Evolutionary conservation across 345 rosid genomes (phyloP).

Genomic region (Schrenkiella parvula): DNA sequence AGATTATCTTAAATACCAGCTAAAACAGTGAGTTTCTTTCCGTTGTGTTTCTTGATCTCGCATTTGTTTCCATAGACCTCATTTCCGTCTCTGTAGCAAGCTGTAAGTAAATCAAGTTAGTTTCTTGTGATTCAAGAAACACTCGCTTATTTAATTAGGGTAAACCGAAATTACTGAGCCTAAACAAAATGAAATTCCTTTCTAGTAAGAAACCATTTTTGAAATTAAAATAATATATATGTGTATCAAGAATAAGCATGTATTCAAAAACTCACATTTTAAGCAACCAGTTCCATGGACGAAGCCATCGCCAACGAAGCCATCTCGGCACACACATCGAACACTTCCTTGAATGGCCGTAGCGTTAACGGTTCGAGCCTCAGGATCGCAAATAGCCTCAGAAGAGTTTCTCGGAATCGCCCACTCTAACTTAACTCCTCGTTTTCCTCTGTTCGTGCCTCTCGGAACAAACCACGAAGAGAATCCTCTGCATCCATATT

Average conservation of each 20-base stretch:
- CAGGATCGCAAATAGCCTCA: slow-evolving; percentile 35
- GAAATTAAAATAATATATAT: too few species aligned
- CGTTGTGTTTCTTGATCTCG: slow-evolving; percentile 32
- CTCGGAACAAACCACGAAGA: slow-evolving; percentile 68
- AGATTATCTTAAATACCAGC: slow-evolving; percentile 44
- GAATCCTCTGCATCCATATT: slow-evolving; percentile 78
- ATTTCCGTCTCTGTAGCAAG: slow-evolving; percentile 54
- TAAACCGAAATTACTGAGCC: not conserved
- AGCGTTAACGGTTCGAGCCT: slow-evolving; percentile 57
- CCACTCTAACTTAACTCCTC: slow-evolving; percentile 87
- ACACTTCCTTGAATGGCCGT: slow-evolving; percentile 52
- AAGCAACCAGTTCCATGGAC: slow-evolving; percentile 62
- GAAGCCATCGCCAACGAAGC: slow-evolving; percentile 70
- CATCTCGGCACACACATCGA: slow-evolving; percentile 67
- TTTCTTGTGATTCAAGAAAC: slow-evolving; percentile 10
- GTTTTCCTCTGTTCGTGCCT: slow-evolving; percentile 50
- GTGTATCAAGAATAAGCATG: too few species aligned
- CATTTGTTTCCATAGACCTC: slow-evolving; percentile 51
- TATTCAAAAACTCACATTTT: slow-evolving; percentile 44
- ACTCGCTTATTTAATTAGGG: not conserved
- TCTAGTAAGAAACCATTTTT: too few species aligned
- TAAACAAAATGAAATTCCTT: too few species aligned
- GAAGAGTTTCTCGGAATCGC: slow-evolving; percentile 60
- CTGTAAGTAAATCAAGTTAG: slow-evolving; percentile 31
- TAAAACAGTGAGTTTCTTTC: slow-evolving; percentile 46